Evolutionary conservation across 176 grass and related monocot species (phyloP).

Genomic region (Elaeis guineensis): DNA sequence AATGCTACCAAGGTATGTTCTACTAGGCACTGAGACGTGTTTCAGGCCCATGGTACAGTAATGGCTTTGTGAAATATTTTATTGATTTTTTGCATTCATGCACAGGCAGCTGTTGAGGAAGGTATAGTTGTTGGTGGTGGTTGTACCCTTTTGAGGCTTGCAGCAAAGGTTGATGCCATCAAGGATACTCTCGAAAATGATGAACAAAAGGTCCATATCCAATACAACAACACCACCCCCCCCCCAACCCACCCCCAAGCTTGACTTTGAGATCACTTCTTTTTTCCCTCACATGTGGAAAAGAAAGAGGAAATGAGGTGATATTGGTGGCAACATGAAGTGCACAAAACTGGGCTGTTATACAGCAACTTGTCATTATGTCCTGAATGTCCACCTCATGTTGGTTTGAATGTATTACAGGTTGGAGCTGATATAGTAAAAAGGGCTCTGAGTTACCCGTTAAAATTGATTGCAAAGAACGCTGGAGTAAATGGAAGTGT

Average conservation of each 20-base stretch:
- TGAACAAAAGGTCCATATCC: conserved; percentile 73
- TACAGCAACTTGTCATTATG: neutral
- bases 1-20: conserved; percentile 83
- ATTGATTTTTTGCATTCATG: neutral
- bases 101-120: conserved; percentile 93
- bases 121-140: conserved; percentile 98
- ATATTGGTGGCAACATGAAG: no score
- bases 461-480: conserved; percentile 96
- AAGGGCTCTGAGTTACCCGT: conserved; percentile 84
- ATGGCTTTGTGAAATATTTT: no score
- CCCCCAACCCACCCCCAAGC: no score
- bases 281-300: no score
- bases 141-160: conserved; percentile 84
- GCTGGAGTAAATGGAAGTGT: conserved; percentile 95
- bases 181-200: conserved; percentile 95
- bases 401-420: conserved; percentile 19
- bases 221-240: no score
- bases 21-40: neutral
- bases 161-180: conserved; percentile 82
- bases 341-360: no score
- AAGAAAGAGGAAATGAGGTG: no score
- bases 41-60: no score
- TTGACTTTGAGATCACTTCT: neutral
- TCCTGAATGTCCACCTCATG: neutral
- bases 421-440: conserved; percentile 94